Percentiles rank a stretch among this genome's conserved stretches.
Conservation (phyloP, 1,284 basidiomycete genomes). For the Peniophora sp. region DNA sequence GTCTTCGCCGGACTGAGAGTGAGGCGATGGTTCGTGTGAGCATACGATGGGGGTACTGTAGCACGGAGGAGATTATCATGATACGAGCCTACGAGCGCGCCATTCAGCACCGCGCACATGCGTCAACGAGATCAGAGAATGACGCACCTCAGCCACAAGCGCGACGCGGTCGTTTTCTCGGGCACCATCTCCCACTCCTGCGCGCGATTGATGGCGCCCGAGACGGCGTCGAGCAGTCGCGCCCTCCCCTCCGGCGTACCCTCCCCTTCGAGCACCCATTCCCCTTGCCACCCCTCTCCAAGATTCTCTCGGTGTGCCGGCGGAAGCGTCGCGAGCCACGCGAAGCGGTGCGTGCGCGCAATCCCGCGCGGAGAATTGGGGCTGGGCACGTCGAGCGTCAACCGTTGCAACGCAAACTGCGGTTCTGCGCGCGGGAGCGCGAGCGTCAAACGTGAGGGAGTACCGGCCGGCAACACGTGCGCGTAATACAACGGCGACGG, state of each 20-base stretch:
- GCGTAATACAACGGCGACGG: conserved; percentile 68
- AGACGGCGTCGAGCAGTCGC: conserved; percentile 45
- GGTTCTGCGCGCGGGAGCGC: conserved; percentile 29
- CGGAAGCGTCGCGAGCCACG: conserved; percentile 52
- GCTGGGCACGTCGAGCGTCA: conserved; percentile 40
- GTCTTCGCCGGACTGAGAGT: too few species aligned
- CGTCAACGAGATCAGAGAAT: too few species aligned
- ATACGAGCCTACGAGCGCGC: too few species aligned
- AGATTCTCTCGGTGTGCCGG: conserved; percentile 33
- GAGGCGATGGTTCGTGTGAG: too few species aligned
- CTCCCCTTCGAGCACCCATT: conserved; percentile 69
- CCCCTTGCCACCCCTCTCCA: conserved; percentile 63
- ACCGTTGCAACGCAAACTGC: conserved; percentile 36
- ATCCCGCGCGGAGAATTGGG: conserved; percentile 49
- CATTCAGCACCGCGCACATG: too few species aligned
- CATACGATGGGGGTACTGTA: too few species aligned
- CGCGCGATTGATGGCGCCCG: conserved; percentile 26
- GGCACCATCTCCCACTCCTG: conserved; percentile 52
- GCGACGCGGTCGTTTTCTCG: conserved; percentile 50
- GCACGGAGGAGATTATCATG: too few species aligned
- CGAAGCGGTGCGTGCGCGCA: conserved; percentile 47
- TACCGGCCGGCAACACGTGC: conserved; percentile 47
- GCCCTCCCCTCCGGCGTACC: conserved; percentile 62
- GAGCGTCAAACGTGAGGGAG: conserved; percentile 41
- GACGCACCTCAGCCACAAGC: conserved; percentile 57